Conservation (phyloP, 73 alveolate species). For the Uronychia setigera region DNA sequence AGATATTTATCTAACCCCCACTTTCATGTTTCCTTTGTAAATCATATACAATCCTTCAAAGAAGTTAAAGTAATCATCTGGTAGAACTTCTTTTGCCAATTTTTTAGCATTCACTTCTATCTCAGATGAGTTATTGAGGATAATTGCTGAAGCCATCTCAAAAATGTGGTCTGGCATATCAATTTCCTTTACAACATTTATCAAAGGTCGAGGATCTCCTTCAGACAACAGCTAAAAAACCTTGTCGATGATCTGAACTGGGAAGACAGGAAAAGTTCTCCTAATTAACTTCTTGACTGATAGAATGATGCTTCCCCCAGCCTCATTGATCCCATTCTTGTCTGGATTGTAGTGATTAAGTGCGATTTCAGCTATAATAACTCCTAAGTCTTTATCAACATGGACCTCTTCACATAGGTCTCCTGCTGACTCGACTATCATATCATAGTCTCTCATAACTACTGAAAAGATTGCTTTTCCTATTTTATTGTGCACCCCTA, state of each 20-base stretch:
- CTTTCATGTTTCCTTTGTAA: not conserved
- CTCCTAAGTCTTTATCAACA: conserved; percentile 10
- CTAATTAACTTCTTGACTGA: conserved; percentile 32
- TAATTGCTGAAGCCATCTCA: not conserved
- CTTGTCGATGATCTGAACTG: conserved; percentile 15
- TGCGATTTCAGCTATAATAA: conserved; percentile 14
- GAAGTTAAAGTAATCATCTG: not conserved
- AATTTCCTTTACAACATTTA: not conserved
- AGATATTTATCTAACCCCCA: not conserved
- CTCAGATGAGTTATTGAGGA: not conserved
- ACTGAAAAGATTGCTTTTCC: conserved; percentile 15
- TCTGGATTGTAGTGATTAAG: conserved; percentile 34
- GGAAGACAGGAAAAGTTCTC: conserved; percentile 8
- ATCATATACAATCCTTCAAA: conserved; percentile 3
- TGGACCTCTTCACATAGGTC: conserved; percentile 9
- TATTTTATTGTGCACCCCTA: conserved; percentile 7
- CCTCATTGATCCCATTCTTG: conserved; percentile 17
- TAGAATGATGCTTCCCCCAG: conserved; percentile 10
- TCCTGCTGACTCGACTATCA: not conserved
- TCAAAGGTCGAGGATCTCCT: conserved; percentile 41
- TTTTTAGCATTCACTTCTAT: not conserved
- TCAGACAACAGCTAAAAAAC: conserved; percentile 16
- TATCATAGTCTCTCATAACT: conserved; percentile 3
- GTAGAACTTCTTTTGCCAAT: not conserved
- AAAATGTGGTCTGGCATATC: not conserved